These are phyloP conservation scores for Marchantia polymorpha DNA, from an alignment of 225 moss, liverwort and hornwort genomes.

Conservation along the genomic window DNA sequence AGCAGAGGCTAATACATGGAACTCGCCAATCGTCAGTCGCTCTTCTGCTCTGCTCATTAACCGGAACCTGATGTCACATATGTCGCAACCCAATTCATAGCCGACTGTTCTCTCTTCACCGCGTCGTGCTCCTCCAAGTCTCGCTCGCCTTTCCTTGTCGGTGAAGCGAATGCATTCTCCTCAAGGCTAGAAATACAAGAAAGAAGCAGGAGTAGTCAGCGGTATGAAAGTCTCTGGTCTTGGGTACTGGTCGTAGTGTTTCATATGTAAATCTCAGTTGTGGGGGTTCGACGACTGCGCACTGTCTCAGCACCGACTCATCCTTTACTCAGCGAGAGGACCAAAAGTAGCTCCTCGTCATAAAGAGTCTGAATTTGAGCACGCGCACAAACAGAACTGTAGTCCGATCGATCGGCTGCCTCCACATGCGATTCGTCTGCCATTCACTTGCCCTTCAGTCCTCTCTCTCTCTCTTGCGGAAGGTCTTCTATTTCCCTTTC, in stretches of 20 bases:
- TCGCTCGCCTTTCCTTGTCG: not conserved
- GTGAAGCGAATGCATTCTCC: not conserved
- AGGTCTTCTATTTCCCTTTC: not conserved
- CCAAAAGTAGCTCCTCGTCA: slow-evolving; percentile 3
- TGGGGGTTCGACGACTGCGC: not conserved
- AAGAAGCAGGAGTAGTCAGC: not conserved
- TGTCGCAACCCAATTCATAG: too few relatives aligned
- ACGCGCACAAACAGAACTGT: not conserved
- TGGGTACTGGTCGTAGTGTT: too few relatives aligned
- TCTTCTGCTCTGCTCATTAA: not conserved
- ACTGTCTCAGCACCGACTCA: not conserved
- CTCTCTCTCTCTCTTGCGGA: not conserved
- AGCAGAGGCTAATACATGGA: not conserved
- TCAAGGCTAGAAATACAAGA: not conserved
- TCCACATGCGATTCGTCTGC: not conserved
- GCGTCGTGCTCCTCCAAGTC: not conserved
- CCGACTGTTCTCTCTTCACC: not conserved
- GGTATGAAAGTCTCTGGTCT: too few relatives aligned
- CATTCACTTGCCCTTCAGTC: not conserved
- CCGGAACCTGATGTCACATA: not conserved
- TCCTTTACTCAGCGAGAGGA: not conserved
- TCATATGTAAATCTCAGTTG: too few relatives aligned
- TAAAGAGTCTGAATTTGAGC: not conserved
- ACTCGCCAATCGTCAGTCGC: not conserved
- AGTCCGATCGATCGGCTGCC: not conserved